Evolutionary conservation across 306 rosid species (phyloP).

Genomic region (Rosa lucieae): DNA sequence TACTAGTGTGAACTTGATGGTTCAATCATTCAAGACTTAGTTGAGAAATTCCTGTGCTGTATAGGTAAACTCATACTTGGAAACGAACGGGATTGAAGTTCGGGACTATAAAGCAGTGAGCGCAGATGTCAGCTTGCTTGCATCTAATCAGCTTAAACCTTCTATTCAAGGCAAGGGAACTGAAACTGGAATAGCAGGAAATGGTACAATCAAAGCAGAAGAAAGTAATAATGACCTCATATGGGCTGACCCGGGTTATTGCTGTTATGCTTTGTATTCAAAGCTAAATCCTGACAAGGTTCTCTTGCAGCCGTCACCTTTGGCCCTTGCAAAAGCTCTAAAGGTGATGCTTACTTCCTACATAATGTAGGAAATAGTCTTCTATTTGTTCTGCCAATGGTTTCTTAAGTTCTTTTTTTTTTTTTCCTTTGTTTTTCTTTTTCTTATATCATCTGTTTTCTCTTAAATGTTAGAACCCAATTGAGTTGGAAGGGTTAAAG

Average conservation of each 20-base stretch:
- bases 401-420: background rate
- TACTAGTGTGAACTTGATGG: background rate
- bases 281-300: constrained; percentile 63
- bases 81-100: constrained; percentile 72
- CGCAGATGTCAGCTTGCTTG: constrained; percentile 69
- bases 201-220: constrained; percentile 45
- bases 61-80: constrained; percentile 68
- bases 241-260: constrained; percentile 91
- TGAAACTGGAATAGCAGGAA: constrained; percentile 33
- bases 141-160: constrained; percentile 51
- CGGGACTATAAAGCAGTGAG: constrained; percentile 70
- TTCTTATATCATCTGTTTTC: constrained; percentile 14
- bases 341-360: constrained; percentile 53
- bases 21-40: background rate
- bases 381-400: constrained; percentile 3
- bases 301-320: constrained; percentile 80
- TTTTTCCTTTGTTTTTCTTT: background rate
- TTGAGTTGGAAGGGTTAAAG: constrained; percentile 86
- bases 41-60: constrained; percentile 19
- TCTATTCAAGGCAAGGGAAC: constrained; percentile 34
- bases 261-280: constrained; percentile 82
- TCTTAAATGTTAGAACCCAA: constrained; percentile 59
- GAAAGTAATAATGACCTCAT: constrained; percentile 43
- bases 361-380: background rate
- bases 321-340: constrained; percentile 96